Conservation (phyloP, 805 yeast species). For the Cyberlindnera meyerae region DNA sequence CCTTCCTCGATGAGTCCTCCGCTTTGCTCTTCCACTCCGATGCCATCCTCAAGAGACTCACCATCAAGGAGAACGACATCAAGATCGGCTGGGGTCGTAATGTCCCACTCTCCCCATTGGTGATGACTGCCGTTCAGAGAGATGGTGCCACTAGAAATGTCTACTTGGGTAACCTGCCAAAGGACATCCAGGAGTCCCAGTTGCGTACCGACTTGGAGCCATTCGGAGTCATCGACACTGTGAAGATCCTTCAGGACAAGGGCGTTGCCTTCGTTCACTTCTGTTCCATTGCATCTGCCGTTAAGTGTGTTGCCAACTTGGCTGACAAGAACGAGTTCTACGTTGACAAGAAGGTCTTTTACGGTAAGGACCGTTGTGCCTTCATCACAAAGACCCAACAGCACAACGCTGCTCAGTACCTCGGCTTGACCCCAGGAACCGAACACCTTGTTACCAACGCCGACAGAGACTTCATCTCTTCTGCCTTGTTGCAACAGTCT, state of each 20-base stretch:
- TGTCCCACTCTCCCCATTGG: slow-evolving; percentile 66
- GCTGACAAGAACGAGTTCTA: slow-evolving; percentile 63
- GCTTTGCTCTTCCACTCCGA: slow-evolving; percentile 92
- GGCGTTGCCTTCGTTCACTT: slow-evolving; percentile 91
- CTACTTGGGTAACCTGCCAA: slow-evolving; percentile 75
- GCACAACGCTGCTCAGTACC: slow-evolving; percentile 92
- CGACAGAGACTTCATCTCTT: slow-evolving; percentile 52
- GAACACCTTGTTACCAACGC: slow-evolving; percentile 74
- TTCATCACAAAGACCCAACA: slow-evolving; percentile 93
- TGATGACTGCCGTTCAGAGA: slow-evolving; percentile 68
- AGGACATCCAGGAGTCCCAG: slow-evolving; percentile 60
- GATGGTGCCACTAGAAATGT: slow-evolving; percentile 94
- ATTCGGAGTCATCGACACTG: slow-evolving; percentile 81
- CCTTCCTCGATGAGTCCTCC: slow-evolving; percentile 83
- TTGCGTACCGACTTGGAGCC: slow-evolving; percentile 59
- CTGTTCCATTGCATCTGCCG: slow-evolving; percentile 79
- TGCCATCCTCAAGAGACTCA: slow-evolving; percentile 77
- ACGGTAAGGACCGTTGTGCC: slow-evolving; percentile 94
- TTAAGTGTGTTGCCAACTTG: slow-evolving; percentile 73
- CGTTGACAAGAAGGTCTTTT: slow-evolving; percentile 72
- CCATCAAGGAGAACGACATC: slow-evolving; percentile 75
- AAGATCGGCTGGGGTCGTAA: slow-evolving; percentile 93
- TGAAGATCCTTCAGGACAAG: slow-evolving; percentile 73
- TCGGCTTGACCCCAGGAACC: slow-evolving; percentile 87
- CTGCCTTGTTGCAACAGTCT: slow-evolving; percentile 83